Evolutionary conservation across 2,329 filamentous ascomycete genomes (phyloP), one percentile per base, ranked within the genome.

Genomic region (Exophiala lecanii-corni): DNA sequence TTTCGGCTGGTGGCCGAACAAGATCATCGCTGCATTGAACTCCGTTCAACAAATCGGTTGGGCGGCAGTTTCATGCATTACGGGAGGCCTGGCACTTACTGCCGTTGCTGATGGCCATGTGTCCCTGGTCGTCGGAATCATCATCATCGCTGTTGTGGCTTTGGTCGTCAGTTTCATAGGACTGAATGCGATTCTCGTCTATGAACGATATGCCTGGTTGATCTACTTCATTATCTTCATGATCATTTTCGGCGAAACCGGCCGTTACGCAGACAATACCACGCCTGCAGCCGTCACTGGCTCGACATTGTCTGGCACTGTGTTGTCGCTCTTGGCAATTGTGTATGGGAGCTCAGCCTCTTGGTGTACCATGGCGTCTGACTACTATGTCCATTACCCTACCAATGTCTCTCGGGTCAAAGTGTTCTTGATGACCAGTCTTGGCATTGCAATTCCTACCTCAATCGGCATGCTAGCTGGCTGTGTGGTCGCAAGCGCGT

Each of bases 401-500:
- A 49, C 50, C 13, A 39, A 33, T 9, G 45, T 49, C 5, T 51
- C 43, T 18, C 39, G 46, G 9, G 35, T 44, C 23, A 55, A 54
- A 23, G 48, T 51, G 25, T 75, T 74, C 51, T 36, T 71, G 23
- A 59, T 74, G 59, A 74, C 71, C 1, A 68, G 63, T 2, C 60
- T 70, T 32, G 72, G 72, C 16, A 71, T 74, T 50, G 61, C 61
- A 9, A 60, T 74, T 9, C 72, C 72, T 0, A 75, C 72, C 0
- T 69, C 64, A 31, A 65, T 75, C 39, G 71, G 71, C 37, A 72
- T 73, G 69, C 49, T 70, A 6, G 59, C 69, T 1, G 71, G 71
- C 19, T 66, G 63, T 28, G 64, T 70, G 34, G 67, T 68, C 25
- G 63, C 64, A 18, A 70, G 65, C 1, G 63, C 68, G 2, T 60